A percentile compares a stretch with the other conserved stretches of the same genome.
These are phyloP conservation scores for Lepidium campestre DNA, from an alignment of 441 rosid genomes.

Conservation along the genomic window DNA sequence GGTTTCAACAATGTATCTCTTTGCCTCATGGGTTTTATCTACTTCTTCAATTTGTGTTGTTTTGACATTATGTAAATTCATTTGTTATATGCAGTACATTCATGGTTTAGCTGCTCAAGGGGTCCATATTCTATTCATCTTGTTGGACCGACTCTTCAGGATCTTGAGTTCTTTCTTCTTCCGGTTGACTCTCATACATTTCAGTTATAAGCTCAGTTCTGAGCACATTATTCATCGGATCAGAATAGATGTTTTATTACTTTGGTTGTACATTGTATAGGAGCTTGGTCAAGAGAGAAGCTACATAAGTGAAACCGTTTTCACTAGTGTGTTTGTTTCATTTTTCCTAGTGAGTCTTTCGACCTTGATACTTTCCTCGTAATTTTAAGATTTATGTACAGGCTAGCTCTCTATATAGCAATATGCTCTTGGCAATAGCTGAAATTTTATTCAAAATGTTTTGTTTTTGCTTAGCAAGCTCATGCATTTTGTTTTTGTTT, in stretches of 20 bases:
- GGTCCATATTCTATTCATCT: conserved; percentile 90
- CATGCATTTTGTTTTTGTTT: no score
- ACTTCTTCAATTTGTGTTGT: not conserved
- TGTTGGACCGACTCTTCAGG: conserved; percentile 85
- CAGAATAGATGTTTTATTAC: not conserved
- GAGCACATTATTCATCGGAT: not conserved
- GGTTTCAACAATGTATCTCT: not conserved
- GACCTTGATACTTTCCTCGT: not conserved
- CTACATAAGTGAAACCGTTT: conserved; percentile 86
- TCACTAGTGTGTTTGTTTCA: conserved; percentile 59
- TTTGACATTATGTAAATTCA: not conserved
- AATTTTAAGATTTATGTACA: not conserved
- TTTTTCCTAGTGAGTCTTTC: conserved; percentile 65
- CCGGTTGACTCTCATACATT: conserved; percentile 56
- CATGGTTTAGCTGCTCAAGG: conserved; percentile 98
- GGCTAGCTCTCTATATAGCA: not conserved
- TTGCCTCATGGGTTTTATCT: not conserved
- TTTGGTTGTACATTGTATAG: conserved; percentile 31
- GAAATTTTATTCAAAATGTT: no score
- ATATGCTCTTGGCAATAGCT: not conserved
- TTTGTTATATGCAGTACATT: conserved; percentile 58
- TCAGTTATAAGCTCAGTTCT: not conserved
- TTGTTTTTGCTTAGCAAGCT: no score
- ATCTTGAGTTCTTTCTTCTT: conserved; percentile 79
- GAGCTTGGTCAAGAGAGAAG: conserved; percentile 96